phyloP scores from a whole-genome alignment of 176 grass and related monocot genomes.

The Chloris gayana region DNA sequence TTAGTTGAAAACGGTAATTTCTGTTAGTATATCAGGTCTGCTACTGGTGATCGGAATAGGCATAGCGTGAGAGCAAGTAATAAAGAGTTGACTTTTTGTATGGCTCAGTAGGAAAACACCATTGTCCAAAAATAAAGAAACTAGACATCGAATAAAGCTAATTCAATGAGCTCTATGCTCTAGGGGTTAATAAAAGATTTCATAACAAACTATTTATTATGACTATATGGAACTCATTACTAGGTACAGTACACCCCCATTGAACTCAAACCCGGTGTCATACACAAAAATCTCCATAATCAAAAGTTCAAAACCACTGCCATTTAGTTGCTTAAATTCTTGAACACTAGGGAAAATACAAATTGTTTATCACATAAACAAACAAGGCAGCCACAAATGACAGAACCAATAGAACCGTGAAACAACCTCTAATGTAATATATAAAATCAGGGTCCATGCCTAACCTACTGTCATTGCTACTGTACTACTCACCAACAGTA shows the following conservation, averaged over 20 bases:
- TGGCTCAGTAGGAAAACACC: background rate
- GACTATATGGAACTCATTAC: background rate
- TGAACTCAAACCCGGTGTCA: conserved; percentile 6
- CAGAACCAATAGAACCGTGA: background rate
- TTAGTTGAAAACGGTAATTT: too few relatives aligned
- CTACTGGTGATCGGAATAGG: background rate
- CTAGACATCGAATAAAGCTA: background rate
- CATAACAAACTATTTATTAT: background rate
- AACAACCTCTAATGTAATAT: background rate
- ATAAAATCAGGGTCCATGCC: background rate
- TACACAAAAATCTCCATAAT: background rate
- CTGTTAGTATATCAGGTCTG: too few relatives aligned
- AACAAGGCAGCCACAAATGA: background rate
- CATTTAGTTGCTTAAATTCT: background rate
- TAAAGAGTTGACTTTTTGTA: background rate
- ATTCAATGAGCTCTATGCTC: background rate
- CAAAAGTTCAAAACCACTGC: background rate
- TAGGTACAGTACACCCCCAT: background rate
- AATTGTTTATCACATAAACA: background rate
- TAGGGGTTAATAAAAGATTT: background rate
- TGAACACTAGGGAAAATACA: background rate
- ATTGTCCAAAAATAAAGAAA: conserved; percentile 8
- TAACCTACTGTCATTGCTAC: background rate
- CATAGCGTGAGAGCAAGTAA: background rate
- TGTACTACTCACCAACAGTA: background rate